Base-by-base conservation (phyloP, 1,284 basidiomycete species). In the Porodaedalea pini region DNA sequence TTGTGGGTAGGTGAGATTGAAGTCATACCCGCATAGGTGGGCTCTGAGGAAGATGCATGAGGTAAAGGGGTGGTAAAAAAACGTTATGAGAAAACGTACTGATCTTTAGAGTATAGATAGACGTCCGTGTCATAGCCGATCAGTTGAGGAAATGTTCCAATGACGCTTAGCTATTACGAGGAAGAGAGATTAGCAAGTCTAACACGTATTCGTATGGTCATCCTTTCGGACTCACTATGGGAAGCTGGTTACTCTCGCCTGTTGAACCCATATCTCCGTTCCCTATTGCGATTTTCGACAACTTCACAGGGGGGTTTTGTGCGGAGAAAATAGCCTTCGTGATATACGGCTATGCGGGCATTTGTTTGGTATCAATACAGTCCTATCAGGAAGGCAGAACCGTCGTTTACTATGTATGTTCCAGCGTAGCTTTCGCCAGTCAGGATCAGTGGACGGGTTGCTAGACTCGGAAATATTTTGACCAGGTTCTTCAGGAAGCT, bases 1-100 rank as follows among this genome's bases (percentile, higher is more conserved):
- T 66, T 88, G 83, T 1, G 87, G 87, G 62, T 90, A 90, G 17
- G 84, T 82, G 8, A 90, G 71, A 66, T 83, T 85, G 32, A 90
- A 67, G 65, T 89, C 75, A 65, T 80, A 86, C 2, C 80, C 79
- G 62, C 87, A 90, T 21, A 86, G 72, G 51, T 80, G 75, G 27
- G 75, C 68, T 67, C 86, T 89, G 61, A n/a, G n/a, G n/a, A n/a
- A n/a, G n/a, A n/a, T n/a, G n/a, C 63, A 45, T 51, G 43, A 15
- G 31, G 13, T 21, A 43, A 3, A 21, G 32, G 47, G 11, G 7
- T 19, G 23, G 21, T 19, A 51, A 27, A 21, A 57, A 8, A 41
- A 23, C 5, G n/a, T n/a, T n/a, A n/a, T n/a, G n/a, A n/a, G 6
- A 50, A 31, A 13, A 75, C 82, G 58, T 62, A 86, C 86, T 87